Evolutionary conservation across 129 eudicot genomes (phyloP), one percentile per base, ranked within the genome.

Genomic region (Rutidosis leptorrhynchoides): DNA sequence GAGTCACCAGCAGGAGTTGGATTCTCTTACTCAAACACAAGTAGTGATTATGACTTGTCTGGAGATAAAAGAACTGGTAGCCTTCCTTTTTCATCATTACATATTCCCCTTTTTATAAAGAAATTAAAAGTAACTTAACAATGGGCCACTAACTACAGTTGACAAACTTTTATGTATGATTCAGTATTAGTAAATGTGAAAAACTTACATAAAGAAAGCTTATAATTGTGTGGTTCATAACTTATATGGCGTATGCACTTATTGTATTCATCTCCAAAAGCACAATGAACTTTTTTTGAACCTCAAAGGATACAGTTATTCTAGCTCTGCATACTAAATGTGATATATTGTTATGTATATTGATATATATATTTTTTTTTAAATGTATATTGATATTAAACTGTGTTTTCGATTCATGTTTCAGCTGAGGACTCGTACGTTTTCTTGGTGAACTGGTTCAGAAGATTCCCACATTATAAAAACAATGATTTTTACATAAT

Each of bases 1-100:
- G 87, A 82, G 80, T 82, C 83, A 45, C 87, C 87, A 30, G 87
- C 83, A 4, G 87, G 87, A 5, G 81, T 79, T 69, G 87, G 87
- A 56, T 83, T 83, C 67, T 83, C 87, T 51, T 79, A 83, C 84
- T 83, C 84, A 32, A 83, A 83, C 82, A 72, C 81, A 58, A 75
- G 61, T 2, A 70, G 70, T 24, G 87, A 79, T 64, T 83, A 83
- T 63, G 73, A 46, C 42, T 68, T 68, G 66, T 83, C 84, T 52
- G 87, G 87, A 53, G 87, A 83, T 75, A 75, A 71, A 83, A 68
- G 81, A 24, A 83, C 87, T 28, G 83, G 87, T 82, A 67, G 65
- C 65, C 48, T 43, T 69, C 52, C 26, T 68, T 78, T 52, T 56
- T 58, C 59, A 75, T 75, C 16, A 75, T 75, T 48, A 26, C 64